Conservation (phyloP, 345 rosid genomes). For the Gossypioides kirkii region DNA sequence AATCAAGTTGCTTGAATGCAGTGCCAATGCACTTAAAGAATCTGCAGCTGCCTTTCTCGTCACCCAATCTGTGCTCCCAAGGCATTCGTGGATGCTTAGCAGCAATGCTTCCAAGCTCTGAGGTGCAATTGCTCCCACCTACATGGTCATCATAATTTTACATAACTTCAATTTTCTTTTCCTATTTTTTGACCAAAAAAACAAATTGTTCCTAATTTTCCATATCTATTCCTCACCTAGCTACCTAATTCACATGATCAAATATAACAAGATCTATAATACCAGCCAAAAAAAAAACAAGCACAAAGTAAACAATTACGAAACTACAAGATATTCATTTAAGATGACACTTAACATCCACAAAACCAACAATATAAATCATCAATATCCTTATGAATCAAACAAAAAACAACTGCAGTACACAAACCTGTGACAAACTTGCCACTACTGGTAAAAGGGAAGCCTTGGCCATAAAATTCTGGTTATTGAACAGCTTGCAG, state of each 20-base stretch:
- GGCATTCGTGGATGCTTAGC: slow-evolving; percentile 82
- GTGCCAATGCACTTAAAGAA: slow-evolving; percentile 64
- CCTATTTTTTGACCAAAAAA: neutral
- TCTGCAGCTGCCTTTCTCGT: slow-evolving; percentile 98
- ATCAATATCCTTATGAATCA: neutral
- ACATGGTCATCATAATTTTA: slow-evolving; percentile 15
- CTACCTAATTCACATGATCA: neutral
- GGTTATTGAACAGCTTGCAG: slow-evolving; percentile 80
- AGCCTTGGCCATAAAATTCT: slow-evolving; percentile 77
- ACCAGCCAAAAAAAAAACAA: neutral
- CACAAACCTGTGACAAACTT: slow-evolving; percentile 75
- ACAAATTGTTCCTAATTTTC: neutral
- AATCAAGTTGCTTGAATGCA: slow-evolving; percentile 68
- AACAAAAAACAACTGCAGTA: slow-evolving; percentile 8
- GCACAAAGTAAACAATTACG: slow-evolving; percentile 1
- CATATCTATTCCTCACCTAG: neutral
- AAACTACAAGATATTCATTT: neutral
- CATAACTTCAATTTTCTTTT: neutral
- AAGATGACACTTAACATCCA: neutral
- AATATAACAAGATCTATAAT: slow-evolving; percentile 1
- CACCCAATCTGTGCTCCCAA: slow-evolving; percentile 94
- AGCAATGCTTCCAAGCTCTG: slow-evolving; percentile 74
- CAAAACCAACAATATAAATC: neutral
- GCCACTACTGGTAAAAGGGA: slow-evolving; percentile 76
- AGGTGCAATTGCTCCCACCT: slow-evolving; percentile 94